Conservation (phyloP, 108 stramenopile genomes). For the Conticribra weissflogii region DNA sequence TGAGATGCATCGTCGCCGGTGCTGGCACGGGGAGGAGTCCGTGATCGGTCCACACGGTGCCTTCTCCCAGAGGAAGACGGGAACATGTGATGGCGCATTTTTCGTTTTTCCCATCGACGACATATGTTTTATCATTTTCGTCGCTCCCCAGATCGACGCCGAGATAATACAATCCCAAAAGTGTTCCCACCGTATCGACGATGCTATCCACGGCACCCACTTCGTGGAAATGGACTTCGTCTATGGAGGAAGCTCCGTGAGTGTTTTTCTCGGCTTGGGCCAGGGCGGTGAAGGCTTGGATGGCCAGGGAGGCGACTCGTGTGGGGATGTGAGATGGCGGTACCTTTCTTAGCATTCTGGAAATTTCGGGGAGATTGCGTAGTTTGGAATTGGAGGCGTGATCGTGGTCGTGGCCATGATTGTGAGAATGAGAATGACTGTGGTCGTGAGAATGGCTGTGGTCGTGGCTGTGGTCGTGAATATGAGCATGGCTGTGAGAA, state of each 20-base stretch:
- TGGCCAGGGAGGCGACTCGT: constrained; percentile 67
- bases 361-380: constrained; percentile 82
- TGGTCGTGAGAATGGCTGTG: constrained; percentile 36
- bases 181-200: constrained; percentile 91
- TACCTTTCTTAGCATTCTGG: constrained; percentile 66
- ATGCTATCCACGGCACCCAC: constrained; percentile 93
- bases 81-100: constrained; percentile 64
- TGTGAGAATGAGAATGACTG: constrained; percentile 13
- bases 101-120: background rate
- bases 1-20: constrained; percentile 85
- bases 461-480: constrained; percentile 24
- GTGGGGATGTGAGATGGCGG: constrained; percentile 62
- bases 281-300: constrained; percentile 78
- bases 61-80: constrained; percentile 86
- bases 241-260: constrained; percentile 74
- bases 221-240: constrained; percentile 94
- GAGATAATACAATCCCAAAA: constrained; percentile 78
- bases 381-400: constrained; percentile 51
- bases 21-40: constrained; percentile 94
- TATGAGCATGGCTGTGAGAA: constrained; percentile 45
- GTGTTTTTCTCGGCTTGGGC: constrained; percentile 89
- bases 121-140: too few species aligned
- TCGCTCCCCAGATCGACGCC: constrained; percentile 56
- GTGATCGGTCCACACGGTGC: constrained; percentile 91
- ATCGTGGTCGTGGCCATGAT: constrained; percentile 10